Conservation (phyloP, 1,139 yeast species). For the Yamadazyma taylorii region DNA sequence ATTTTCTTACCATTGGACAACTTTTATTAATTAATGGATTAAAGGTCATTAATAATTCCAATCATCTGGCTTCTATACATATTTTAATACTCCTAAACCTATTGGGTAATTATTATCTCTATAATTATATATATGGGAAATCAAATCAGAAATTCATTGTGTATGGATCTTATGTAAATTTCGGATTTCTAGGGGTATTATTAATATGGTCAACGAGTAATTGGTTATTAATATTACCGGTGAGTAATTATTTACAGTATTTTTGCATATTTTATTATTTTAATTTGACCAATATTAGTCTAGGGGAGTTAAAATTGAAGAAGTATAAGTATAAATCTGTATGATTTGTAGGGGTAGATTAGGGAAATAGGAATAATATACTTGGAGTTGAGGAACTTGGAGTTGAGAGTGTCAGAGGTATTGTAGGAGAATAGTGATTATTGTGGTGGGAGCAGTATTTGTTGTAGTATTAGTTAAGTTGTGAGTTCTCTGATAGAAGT, state of each 20-base stretch:
- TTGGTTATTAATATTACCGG: slow-evolving; percentile 16
- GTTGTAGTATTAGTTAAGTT: too few relatives aligned
- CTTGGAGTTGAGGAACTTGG: too few relatives aligned
- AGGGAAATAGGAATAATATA: background rate
- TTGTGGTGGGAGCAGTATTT: too few relatives aligned
- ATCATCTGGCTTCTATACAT: background rate
- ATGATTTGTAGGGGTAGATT: slow-evolving; percentile 5
- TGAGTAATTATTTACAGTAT: slow-evolving; percentile 16
- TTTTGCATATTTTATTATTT: slow-evolving; percentile 16
- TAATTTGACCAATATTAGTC: slow-evolving; percentile 12
- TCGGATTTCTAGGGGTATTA: slow-evolving; percentile 4
- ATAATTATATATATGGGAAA: slow-evolving; percentile 1
- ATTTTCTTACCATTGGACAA: background rate
- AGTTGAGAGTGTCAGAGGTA: too few relatives aligned
- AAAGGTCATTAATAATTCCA: background rate
- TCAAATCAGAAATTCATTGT: background rate
- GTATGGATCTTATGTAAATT: slow-evolving; percentile 1
- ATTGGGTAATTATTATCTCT: background rate
- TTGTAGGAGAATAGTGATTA: too few relatives aligned
- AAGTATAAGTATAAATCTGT: slow-evolving; percentile 27
- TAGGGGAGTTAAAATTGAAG: slow-evolving; percentile 15
- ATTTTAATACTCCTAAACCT: background rate
- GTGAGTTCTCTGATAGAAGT: too few relatives aligned
- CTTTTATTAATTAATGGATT: background rate
- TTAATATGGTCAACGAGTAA: background rate